A percentile compares a stretch with the other conserved stretches of the same genome.
Evolutionary conservation across 2,329 filamentous ascomycete genomes (phyloP).

Genomic region (Graphiopsis chlorocephala): DNA sequence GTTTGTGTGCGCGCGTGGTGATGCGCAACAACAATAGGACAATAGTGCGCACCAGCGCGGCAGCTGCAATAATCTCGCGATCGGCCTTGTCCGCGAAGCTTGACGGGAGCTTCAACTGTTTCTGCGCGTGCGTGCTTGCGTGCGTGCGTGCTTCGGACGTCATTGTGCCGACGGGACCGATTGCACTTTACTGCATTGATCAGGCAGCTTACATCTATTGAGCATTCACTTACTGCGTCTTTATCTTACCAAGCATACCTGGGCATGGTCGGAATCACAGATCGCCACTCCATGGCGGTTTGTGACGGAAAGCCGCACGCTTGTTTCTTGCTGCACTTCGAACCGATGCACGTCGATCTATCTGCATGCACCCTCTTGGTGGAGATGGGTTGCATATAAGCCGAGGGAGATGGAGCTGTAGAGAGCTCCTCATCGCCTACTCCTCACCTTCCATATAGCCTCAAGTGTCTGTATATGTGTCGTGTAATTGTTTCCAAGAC

Average conservation of each 20-base stretch:
- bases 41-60: conserved; percentile 3
- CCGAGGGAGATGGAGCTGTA: conserved; percentile 1
- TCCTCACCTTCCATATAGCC: not conserved
- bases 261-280: not conserved
- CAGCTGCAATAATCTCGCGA: not conserved
- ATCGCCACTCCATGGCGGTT: not conserved
- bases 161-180: not conserved
- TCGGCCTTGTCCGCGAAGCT: conserved; percentile 5
- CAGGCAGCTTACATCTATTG: not conserved
- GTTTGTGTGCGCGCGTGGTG: not conserved
- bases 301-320: not conserved
- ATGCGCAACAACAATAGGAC: not conserved
- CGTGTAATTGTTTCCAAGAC: not conserved
- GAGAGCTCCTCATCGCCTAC: not conserved
- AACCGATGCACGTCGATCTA: not conserved
- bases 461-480: not conserved
- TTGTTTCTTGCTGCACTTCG: not conserved
- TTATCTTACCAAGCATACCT: not conserved
- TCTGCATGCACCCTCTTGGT: not conserved
- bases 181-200: not conserved
- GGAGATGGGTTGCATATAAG: not conserved
- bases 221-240: not conserved
- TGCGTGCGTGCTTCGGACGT: not conserved
- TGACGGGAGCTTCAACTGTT: not conserved
- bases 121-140: too few relatives aligned